Conservation (phyloP, 2,329 filamentous ascomycete species). For the Curvularia eragrostidis region DNA sequence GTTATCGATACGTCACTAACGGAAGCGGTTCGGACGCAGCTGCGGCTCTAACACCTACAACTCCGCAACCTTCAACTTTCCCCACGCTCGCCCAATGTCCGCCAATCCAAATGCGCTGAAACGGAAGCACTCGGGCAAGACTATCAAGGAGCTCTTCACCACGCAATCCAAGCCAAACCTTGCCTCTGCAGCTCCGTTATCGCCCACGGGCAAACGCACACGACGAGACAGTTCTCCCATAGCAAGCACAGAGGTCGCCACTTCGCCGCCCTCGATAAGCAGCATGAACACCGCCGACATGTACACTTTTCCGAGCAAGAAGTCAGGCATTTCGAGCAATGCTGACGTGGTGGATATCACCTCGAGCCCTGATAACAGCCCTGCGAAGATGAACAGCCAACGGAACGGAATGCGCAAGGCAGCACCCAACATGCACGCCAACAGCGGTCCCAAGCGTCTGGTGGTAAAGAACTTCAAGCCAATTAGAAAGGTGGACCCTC, state of each 20-base stretch:
- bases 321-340: conserved; percentile 19
- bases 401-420: conserved; percentile 49
- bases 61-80: conserved; percentile 22
- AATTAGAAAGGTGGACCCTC: conserved; percentile 68
- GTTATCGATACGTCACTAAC: conserved; percentile 25
- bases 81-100: conserved; percentile 41
- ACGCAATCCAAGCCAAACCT: conserved; percentile 45
- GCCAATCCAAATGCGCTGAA: conserved; percentile 41
- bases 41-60: conserved; percentile 26
- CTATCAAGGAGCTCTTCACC: conserved; percentile 47
- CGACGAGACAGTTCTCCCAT: conserved; percentile 36
- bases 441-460: conserved; percentile 76
- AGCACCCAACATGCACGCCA: conserved; percentile 71
- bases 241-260: conserved; percentile 18
- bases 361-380: conserved; percentile 51
- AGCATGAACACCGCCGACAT: conserved; percentile 44
- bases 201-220: conserved; percentile 41
- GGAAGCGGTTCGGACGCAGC: conserved; percentile 34
- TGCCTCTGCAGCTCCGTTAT: conserved; percentile 33
- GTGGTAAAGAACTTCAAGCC: conserved; percentile 91
- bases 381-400: conserved; percentile 49
- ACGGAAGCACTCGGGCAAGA: conserved; percentile 47
- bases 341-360: conserved; percentile 39
- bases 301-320: conserved; percentile 47
- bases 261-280: conserved; percentile 16